Conservation (phyloP, 495 filamentous ascomycete species). For the Tricharina praecox region DNA sequence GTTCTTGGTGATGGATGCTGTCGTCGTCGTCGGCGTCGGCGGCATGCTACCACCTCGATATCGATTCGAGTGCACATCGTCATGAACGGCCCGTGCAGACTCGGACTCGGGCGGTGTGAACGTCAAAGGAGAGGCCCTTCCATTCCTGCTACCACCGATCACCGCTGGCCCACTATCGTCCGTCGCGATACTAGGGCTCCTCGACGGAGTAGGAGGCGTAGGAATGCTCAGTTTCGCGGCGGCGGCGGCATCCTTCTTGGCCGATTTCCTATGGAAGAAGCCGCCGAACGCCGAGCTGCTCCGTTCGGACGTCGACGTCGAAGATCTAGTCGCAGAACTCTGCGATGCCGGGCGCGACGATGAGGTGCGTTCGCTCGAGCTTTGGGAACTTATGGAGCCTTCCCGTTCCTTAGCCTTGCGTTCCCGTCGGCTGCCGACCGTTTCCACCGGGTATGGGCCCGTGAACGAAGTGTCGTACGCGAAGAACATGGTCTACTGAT, state of each 20-base stretch:
- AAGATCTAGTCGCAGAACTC: background rate
- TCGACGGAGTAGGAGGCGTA: background rate
- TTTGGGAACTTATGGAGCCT: background rate
- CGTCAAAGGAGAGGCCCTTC: background rate
- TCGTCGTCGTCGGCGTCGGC: background rate
- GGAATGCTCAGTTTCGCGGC: background rate
- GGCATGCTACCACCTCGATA: background rate
- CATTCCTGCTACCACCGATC: background rate
- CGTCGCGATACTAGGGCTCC: background rate
- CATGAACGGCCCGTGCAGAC: background rate
- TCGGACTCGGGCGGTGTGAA: background rate
- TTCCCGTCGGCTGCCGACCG: background rate
- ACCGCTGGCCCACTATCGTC: no score
- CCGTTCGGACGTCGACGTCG: no score
- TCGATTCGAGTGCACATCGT: background rate
- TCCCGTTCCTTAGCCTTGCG: background rate
- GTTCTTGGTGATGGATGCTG: no score
- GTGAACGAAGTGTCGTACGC: conserved; percentile 2
- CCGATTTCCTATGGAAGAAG: background rate
- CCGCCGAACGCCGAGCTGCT: background rate
- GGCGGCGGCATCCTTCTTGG: background rate
- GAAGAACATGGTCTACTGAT: no score
- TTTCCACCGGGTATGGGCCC: background rate
- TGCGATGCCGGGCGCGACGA: background rate
- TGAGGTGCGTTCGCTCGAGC: background rate